Evolutionary conservation across 2,329 filamentous ascomycete genomes (phyloP), one percentile per base, ranked within the genome.

Genomic region (Apiospora saccharicola): DNA sequence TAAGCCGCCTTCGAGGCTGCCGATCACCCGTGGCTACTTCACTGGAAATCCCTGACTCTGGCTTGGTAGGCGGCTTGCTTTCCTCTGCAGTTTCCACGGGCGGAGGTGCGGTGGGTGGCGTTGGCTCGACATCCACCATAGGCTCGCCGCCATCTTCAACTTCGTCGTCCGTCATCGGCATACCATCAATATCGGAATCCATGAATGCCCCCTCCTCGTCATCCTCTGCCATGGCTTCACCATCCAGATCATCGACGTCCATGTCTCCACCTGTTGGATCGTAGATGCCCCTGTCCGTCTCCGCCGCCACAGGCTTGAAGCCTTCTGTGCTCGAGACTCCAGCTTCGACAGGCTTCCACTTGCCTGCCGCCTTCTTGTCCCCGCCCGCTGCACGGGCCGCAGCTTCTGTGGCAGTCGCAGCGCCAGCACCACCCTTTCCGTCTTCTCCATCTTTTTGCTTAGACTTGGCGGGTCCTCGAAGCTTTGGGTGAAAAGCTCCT

Each of bases 401-500:
- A 70, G 77, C 73, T 77, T 82, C 76, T 78, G 85, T 73, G 79
- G 64, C 64, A 44, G 22, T 19, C 26, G 43, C 64, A 68, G 37
- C n/a, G n/a, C 37, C 67, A 30, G 8, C 44, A 30, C 41, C 82
- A 74, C 78, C 83, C 74, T 83, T 83, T 72, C 81, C 77, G 68
- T 75, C 75, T 80, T 76, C 76, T 69, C 79, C 80, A 46, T 80
- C 80, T 64, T 78, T 1, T 70, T 71, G 74, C 80, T 82, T 7
- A 79, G 87, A 71, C 87, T 82, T 4, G 92, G 92, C 41, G 93
- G 93, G 71, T 91, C 90, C 74, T 93, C 90, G 77, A 97, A 97
- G 16, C 88, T 88, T 71, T 87, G 85, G 43, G 89, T 89, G 74
- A 97, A 93, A 41, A 89, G 83, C 74, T 93, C 92, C 75, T 96